Conservation (phyloP, 2,329 filamentous ascomycete species). For the Neonectria coccinea region DNA sequence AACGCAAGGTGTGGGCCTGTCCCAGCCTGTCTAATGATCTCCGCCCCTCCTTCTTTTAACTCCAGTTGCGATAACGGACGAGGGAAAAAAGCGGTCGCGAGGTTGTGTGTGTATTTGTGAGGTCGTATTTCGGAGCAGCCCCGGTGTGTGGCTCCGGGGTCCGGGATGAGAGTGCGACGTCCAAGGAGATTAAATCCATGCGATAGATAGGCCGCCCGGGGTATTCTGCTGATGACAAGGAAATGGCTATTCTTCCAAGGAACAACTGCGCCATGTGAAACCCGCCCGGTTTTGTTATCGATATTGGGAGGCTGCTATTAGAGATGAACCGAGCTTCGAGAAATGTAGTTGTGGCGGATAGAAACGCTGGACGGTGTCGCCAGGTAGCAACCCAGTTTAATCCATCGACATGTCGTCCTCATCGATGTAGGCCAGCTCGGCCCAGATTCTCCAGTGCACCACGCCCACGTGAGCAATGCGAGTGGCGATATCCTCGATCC, state of each 20-base stretch:
- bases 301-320: conserved; percentile 41
- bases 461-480: conserved; percentile 85
- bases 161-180: conserved; percentile 1
- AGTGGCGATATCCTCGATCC: conserved; percentile 76
- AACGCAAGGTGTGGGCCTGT: conserved; percentile 26
- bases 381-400: conserved; percentile 23
- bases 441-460: conserved; percentile 92
- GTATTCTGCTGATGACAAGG: conserved; percentile 24
- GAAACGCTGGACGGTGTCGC: not conserved
- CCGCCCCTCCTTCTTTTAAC: conserved; percentile 26
- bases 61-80: conserved; percentile 15
- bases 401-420: conserved; percentile 55
- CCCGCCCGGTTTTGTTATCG: conserved; percentile 16
- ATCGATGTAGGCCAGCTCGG: conserved; percentile 74
- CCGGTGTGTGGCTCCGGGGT: conserved; percentile 25
- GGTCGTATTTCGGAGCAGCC: conserved; percentile 35
- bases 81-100: conserved; percentile 12
- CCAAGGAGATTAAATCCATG: conserved; percentile 22
- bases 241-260: not conserved
- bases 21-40: conserved; percentile 22
- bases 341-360: conserved; percentile 24
- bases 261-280: not conserved
- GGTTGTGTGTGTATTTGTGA: conserved; percentile 14
- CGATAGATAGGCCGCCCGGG: conserved; percentile 16
- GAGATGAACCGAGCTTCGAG: conserved; percentile 31